phyloP scores from a whole-genome alignment of 2,329 filamentous ascomycete species.

The Ascochyta koolunga region DNA sequence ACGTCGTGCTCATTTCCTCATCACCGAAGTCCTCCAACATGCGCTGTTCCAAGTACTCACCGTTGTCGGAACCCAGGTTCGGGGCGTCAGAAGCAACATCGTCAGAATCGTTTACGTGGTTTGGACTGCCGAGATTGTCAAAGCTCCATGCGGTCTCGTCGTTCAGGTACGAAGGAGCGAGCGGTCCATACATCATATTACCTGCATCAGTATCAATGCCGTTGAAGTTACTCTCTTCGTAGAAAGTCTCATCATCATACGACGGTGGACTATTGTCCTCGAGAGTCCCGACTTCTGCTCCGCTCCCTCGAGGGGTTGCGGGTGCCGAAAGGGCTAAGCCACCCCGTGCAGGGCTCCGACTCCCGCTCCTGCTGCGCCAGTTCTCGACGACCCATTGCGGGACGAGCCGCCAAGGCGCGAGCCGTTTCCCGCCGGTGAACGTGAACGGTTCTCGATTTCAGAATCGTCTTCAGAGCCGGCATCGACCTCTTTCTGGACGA shows the following conservation, averaged over 20 bases:
- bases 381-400: slow-evolving; percentile 90
- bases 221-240: slow-evolving; percentile 26
- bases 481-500: slow-evolving; percentile 64
- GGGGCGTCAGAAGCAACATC: slow-evolving; percentile 33
- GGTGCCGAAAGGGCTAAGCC: slow-evolving; percentile 42
- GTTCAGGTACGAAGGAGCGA: slow-evolving; percentile 9
- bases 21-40: slow-evolving; percentile 43
- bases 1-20: slow-evolving; percentile 28
- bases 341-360: slow-evolving; percentile 47
- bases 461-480: slow-evolving; percentile 54
- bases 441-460: slow-evolving; percentile 43
- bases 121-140: slow-evolving; percentile 6
- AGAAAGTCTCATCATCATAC: slow-evolving; percentile 33
- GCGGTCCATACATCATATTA: slow-evolving; percentile 14
- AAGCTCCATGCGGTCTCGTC: slow-evolving; percentile 33
- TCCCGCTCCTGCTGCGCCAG: slow-evolving; percentile 77
- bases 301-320: slow-evolving; percentile 42
- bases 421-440: slow-evolving; percentile 76
- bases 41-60: slow-evolving; percentile 23
- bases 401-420: slow-evolving; percentile 86
- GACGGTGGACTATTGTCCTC: slow-evolving; percentile 32
- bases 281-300: slow-evolving; percentile 43
- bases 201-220: slow-evolving; percentile 12
- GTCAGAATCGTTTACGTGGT: slow-evolving; percentile 15
- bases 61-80: slow-evolving; percentile 26